Conservation (phyloP, 768 basidiomycete species). For the Pulveroboletus sp. region DNA sequence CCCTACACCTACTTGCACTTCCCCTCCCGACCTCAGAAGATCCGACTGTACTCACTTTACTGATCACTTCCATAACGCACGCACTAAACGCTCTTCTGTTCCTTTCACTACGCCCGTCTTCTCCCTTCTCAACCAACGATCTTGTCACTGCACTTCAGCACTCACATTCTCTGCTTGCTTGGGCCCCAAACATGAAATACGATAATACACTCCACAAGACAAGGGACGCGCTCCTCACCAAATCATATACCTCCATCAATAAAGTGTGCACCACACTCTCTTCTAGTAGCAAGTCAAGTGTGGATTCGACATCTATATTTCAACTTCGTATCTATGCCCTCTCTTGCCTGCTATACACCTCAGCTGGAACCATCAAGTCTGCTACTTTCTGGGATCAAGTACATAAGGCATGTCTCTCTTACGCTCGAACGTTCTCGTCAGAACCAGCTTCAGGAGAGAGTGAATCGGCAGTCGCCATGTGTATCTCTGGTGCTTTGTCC, state of each 20-base stretch:
- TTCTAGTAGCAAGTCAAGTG: slow-evolving; percentile 15
- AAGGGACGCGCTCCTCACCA: slow-evolving; percentile 53
- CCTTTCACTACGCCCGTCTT: slow-evolving; percentile 17
- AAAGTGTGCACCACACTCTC: slow-evolving; percentile 31
- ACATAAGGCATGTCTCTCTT: slow-evolving; percentile 43
- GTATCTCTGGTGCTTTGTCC: slow-evolving; percentile 41
- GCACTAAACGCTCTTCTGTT: slow-evolving; percentile 42
- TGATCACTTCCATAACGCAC: slow-evolving; percentile 58
- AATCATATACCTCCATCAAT: slow-evolving; percentile 52
- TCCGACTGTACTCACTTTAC: slow-evolving; percentile 42
- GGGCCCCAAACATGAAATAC: slow-evolving; percentile 43
- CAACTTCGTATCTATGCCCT: slow-evolving; percentile 41
- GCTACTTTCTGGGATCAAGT: slow-evolving; percentile 69
- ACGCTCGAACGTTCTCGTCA: slow-evolving; percentile 16
- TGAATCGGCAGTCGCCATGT: slow-evolving; percentile 23
- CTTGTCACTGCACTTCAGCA: slow-evolving; percentile 31
- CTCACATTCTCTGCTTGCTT: slow-evolving; percentile 41
- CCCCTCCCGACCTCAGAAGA: slow-evolving; percentile 36
- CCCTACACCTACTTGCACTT: slow-evolving; percentile 36
- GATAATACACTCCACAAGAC: slow-evolving; percentile 46
- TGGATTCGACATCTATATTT: slow-evolving; percentile 27
- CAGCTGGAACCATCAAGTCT: slow-evolving; percentile 43
- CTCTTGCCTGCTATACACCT: slow-evolving; percentile 45
- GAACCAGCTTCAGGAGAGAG: slow-evolving; percentile 22
- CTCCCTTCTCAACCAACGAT: slow-evolving; percentile 12